A percentile compares a stretch with the other conserved stretches of the same genome.
Conservation (phyloP, 2,329 filamentous ascomycete genomes). For the Lomentospora prolificans region DNA sequence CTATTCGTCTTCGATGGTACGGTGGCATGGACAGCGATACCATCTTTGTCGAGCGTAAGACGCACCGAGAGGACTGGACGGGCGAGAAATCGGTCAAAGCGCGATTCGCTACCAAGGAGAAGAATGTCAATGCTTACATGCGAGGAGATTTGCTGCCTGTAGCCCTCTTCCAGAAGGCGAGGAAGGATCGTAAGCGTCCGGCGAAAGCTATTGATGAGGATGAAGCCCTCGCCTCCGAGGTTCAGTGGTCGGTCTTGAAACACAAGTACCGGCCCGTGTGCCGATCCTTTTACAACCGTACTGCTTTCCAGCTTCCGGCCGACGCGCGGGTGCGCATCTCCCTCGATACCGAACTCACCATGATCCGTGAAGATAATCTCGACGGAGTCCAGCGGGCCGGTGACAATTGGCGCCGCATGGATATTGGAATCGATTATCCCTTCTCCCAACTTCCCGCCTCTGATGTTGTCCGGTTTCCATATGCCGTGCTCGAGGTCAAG, state of each 20-base stretch:
- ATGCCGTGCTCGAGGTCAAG: slow-evolving; percentile 94
- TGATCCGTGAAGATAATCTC: slow-evolving; percentile 91
- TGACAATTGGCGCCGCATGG: slow-evolving; percentile 91
- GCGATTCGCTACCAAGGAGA: slow-evolving; percentile 90
- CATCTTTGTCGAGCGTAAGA: slow-evolving; percentile 96
- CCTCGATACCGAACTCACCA: slow-evolving; percentile 88
- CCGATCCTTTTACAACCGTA: slow-evolving; percentile 95
- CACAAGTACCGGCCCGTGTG: slow-evolving; percentile 82
- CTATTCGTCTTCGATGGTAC: slow-evolving; percentile 94
- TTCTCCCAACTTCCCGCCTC: slow-evolving; percentile 79
- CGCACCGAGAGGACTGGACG: slow-evolving; percentile 97
- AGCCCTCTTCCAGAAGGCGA: slow-evolving; percentile 90
- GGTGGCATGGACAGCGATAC: slow-evolving; percentile 92
- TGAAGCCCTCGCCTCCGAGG: slow-evolving; percentile 79
- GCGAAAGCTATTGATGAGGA: slow-evolving; percentile 85
- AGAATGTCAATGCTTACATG: slow-evolving; percentile 90
- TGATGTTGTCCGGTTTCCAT: slow-evolving; percentile 87
- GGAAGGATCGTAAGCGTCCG: slow-evolving; percentile 89
- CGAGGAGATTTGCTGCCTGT: slow-evolving; percentile 74
- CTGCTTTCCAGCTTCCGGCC: slow-evolving; percentile 92
- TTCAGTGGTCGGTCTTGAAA: slow-evolving; percentile 87
- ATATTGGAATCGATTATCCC: slow-evolving; percentile 93
- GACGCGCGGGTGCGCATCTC: slow-evolving; percentile 95
- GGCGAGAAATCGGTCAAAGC: slow-evolving; percentile 99
- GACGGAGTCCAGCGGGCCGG: slow-evolving; percentile 69